Evolutionary conservation across 257 asterid genomes (phyloP).

Genomic region (Coffea canephora): DNA sequence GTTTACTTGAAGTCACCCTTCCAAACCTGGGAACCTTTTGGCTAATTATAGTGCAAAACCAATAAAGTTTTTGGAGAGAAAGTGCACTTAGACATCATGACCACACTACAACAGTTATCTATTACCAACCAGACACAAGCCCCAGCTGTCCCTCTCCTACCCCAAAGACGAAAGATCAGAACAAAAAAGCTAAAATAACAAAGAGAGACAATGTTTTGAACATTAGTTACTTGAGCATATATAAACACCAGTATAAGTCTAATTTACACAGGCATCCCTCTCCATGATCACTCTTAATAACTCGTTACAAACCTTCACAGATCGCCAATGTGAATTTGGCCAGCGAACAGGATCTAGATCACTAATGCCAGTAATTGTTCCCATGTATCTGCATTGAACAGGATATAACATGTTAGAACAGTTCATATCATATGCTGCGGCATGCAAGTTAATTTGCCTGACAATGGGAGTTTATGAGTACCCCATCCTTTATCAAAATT

Average conservation of each 20-base stretch:
- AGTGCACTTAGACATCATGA: background rate
- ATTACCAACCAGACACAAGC: background rate
- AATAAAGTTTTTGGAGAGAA: background rate
- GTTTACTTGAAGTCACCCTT: background rate
- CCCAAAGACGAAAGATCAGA: background rate
- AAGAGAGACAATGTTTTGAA: background rate
- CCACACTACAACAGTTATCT: background rate
- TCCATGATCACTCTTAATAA: background rate
- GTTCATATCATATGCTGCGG: background rate
- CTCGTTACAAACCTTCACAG: slow-evolving; percentile 63
- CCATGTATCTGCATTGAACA: slow-evolving; percentile 69
- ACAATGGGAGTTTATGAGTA: background rate
- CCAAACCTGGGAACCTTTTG: background rate
- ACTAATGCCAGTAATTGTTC: slow-evolving; percentile 79
- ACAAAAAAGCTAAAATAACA: background rate
- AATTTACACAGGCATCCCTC: background rate
- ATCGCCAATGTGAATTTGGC: slow-evolving; percentile 95
- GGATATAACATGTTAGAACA: slow-evolving; percentile 5
- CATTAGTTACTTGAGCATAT: background rate
- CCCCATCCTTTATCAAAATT: background rate
- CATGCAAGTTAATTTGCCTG: background rate
- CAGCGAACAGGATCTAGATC: slow-evolving; percentile 90
- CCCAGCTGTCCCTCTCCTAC: background rate
- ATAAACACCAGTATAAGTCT: background rate
- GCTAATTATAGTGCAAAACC: background rate